phyloP scores from a whole-genome alignment of 495 filamentous ascomycete genomes.

The Neurospora sp. region DNA sequence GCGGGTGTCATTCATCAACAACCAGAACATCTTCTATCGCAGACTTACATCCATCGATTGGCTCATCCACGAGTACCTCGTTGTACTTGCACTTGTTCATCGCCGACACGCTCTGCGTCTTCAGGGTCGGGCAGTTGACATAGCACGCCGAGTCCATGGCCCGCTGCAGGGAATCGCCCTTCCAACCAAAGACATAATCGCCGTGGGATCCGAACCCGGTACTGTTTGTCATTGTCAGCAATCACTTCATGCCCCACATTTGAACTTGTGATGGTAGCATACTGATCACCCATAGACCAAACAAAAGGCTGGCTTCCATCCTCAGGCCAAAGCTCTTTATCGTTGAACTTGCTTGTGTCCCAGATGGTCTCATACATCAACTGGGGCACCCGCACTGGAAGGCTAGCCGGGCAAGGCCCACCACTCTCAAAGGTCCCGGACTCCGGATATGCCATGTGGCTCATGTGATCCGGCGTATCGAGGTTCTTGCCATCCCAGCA shows the following conservation, averaged over 20 bases:
- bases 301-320: constrained; percentile 36
- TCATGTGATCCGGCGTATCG: constrained; percentile 24
- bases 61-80: constrained; percentile 14
- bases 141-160: constrained; percentile 31
- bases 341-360: constrained; percentile 25
- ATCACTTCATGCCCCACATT: background rate
- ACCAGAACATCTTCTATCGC: background rate
- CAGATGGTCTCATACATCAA: constrained; percentile 29
- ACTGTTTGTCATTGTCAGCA: background rate
- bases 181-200: constrained; percentile 35
- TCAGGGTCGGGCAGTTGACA: constrained; percentile 28
- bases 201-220: constrained; percentile 29
- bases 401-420: constrained; percentile 24
- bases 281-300: constrained; percentile 31
- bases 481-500: constrained; percentile 21
- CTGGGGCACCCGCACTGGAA: constrained; percentile 27
- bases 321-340: constrained; percentile 32
- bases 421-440: constrained; percentile 27
- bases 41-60: constrained; percentile 19
- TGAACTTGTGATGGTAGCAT: background rate
- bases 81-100: constrained; percentile 25
- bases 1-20: background rate
- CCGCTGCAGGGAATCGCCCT: constrained; percentile 28
- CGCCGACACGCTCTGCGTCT: constrained; percentile 20
- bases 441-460: constrained; percentile 30